Base-by-base conservation (phyloP, 2,329 filamentous ascomycete species). In the Colletotrichum sp. region DNA sequence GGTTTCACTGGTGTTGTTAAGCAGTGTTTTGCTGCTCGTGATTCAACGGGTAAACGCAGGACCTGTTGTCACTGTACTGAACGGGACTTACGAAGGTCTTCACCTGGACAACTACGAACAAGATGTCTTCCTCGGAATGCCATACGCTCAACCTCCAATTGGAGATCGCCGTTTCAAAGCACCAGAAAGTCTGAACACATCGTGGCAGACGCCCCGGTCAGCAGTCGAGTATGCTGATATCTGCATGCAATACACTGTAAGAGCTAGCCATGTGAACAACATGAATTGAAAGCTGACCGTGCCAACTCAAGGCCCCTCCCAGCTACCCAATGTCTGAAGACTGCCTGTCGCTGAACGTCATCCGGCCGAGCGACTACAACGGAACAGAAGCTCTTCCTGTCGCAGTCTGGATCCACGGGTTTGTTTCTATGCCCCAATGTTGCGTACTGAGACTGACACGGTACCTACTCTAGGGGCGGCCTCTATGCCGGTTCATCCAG, bases 61-160 rank as follows among this genome's bases (percentile, higher is more conserved):
- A 82, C 68, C 68, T 18, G 55, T 38, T 16, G 68, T 18, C 38
- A 62, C 16, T 7, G 52, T 48, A 7, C 58, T 78, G 24, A 83
- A 83, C 67, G 82, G 82, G 8, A 83, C 80, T 16, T 83, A 83
- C 56, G 78, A 81, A 71, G 84, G 84, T 6, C 77, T 79, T 3
- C 77, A 84, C 43, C 75, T 85, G 9, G 66, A 79, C 0, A 74
- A 68, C 13, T 86, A 82, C 81, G 69, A 83, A 21, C 85, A 86
- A 65, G 83, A 91, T 74, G 83, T 86, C 69, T 90, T 90, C 78
- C 79, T 83, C 28, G 83, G 82, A 43, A 82, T 92, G 14, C 90
- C 90, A 0, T 92, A 89, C 79, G 90, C 90, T 4, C 86, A 90
- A 75, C 87, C 90, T 38, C 90, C 90, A 2, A 68, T 81, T 18